Base-by-base conservation (phyloP, 371 early-diverging fungal genomes). In the Batkoa obscura region DNA sequence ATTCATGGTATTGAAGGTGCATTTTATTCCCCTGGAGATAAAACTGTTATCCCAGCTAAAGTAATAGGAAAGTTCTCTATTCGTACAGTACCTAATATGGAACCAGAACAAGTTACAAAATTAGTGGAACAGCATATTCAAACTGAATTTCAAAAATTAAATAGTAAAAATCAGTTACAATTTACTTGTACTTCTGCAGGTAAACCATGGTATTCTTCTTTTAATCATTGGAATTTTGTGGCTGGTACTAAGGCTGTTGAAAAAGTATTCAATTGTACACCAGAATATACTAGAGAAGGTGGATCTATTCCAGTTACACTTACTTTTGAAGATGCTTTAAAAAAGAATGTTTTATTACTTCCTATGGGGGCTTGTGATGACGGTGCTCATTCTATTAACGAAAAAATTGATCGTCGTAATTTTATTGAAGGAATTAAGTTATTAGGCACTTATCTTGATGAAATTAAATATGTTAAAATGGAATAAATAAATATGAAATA, bases 1-100 rank as follows among this genome's bases (percentile, higher is more conserved):
- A 72, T 97, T 39, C 97, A 97, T 72, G 97, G 97, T 61, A 78
- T 94, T 59, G 94, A 96, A 71, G 95, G 95, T 58, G 94, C 94
- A 1, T 94, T 93, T 72, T 90, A 87, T 64, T 79, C 81, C 38
- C 71, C 92, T 15, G 94, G 95, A 58, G 84, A 80, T 65, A 94
- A 97, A 78, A 97, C 97, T 10, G 97, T 97, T 15, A 90, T 97
- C 61, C 97, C 97, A 32, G 88, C 93, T 48, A 81, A 83, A 63
- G 94, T 94, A 42, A 79, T 80, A 54, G 97, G 97, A 67, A 97
- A 94, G 76, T 94, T 95, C 77, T 86, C 88, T 43, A 89, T 95
- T 69, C 86, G 94, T 68, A 81, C 84, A 5, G 88, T 87, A 32
- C 95, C 95, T 62, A 79, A 93, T 72, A 87, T 88, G 85, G 74